phyloP scores from a whole-genome alignment of 441 rosid species.

The Raphanus hybrid region DNA sequence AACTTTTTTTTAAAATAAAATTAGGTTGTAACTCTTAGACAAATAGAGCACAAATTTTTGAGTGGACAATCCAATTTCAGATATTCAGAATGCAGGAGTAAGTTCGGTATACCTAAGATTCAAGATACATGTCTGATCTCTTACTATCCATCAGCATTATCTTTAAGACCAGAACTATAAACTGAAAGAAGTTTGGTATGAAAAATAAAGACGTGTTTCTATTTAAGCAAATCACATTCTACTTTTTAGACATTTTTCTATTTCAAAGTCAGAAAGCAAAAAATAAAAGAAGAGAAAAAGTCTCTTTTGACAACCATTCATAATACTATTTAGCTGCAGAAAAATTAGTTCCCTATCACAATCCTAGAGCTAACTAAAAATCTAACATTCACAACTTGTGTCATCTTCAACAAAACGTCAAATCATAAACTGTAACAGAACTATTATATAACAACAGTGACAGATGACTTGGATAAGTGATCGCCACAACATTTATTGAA shows the following conservation, averaged over 20 bases:
- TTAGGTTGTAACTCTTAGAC: neutral
- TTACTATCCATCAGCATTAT: neutral
- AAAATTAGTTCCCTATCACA: too few species aligned
- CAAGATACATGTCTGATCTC: conserved; percentile 14
- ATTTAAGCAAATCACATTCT: conserved; percentile 9
- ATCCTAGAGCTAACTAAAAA: too few species aligned
- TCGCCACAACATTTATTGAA: too few species aligned
- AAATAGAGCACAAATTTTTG: neutral
- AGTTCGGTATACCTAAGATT: conserved; percentile 29
- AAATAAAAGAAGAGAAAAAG: neutral
- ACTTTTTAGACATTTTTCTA: conserved; percentile 11
- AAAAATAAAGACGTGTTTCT: conserved; percentile 14
- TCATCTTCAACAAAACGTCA: too few species aligned
- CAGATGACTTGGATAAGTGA: too few species aligned
- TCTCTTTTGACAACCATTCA: conserved; percentile 25
- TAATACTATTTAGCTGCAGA: too few species aligned
- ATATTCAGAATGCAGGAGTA: conserved; percentile 2
- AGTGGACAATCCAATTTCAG: neutral
- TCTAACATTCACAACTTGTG: too few species aligned
- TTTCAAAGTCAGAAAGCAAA: conserved; percentile 27
- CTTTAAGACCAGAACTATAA: neutral
- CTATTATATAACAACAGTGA: too few species aligned
- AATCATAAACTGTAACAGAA: too few species aligned
- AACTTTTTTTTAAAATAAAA: neutral
- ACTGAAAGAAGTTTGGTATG: conserved; percentile 29